Evolutionary conservation across 2,329 filamentous ascomycete species (phyloP), one percentile per base, ranked within the genome.

Genomic region (Tolypocladium pustulatum): DNA sequence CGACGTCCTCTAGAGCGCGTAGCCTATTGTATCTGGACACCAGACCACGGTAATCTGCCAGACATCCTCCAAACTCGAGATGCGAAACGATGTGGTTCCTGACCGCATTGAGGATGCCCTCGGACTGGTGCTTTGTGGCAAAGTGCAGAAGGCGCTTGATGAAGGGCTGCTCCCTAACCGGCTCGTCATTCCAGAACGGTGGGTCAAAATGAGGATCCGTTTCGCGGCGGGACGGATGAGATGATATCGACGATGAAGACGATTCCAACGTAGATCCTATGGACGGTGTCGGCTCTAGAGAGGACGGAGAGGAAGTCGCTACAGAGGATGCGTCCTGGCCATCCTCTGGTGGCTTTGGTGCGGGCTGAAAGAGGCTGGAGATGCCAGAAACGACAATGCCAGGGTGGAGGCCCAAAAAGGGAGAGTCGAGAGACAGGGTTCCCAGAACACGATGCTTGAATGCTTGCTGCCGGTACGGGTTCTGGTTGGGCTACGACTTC

Each of bases 341-440:
- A 12, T 34, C 56, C 8, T 59, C 59, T 49, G 61, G 59, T 7
- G 63, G 64, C 27, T 65, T 67, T 17, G 75, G 69, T 13, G 76
- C 71, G 4, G 77, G 71, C 40, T 78, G 75, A 71, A 96, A 94
- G 13, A 96, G 78, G 67, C 90, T 93, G 2, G 86, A 82, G 57
- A 96, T 81, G 2, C 91, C 90, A 41, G 89, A 89, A n/a, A 86
- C 82, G 49, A 96, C 83, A 49, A 97, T 88, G 7, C 92, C 89
- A 1, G 91, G 91, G 71, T 97, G 91, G 69, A 97, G 87, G 4
- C 92, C 92, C 7, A 96, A 77, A 60, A 95, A 91, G 0, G 92
- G 92, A 0, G 89, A 88, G 71, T 97, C 92, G 55, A 96, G 87
- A 58, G 89, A 89, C 58, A 97, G 78, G 5, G 86, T 86, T 0